Base-by-base conservation (phyloP, 108 stramenopile genomes). In the Cylindrotheca closterium region DNA sequence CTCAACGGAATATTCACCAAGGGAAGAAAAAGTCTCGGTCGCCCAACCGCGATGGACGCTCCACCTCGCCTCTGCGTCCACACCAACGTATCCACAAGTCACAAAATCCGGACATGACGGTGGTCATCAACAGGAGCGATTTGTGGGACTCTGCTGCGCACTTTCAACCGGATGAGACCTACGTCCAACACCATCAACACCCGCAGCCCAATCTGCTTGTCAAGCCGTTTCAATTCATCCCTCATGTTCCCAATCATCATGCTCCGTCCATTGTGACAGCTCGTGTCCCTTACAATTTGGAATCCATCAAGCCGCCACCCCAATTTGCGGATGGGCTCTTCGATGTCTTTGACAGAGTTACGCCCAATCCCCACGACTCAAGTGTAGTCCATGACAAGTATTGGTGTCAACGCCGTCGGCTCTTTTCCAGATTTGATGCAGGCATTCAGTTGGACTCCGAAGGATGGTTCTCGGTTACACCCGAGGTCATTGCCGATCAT, bases 401-500 rank as follows among this genome's bases (percentile, higher is more conserved):
- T 64, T 98, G 94, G 94, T 92, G 85, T 1, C 97, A 98, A 71
- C 81, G 97, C 33, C 88, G 86, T 24, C 86, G 97, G 23, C 73
- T 95, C 29, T 99, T 98, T 68, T 89, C 89, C 1, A 73, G 65
- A 34, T 99, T 93, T 67, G 97, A 97, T 77, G 50, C 75, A 21
- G 98, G 98, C 1, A 82, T 96, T 17, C 75, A 75, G 58, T 71
- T 99, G 34, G 98, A 99, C 83, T 62, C 73, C 4, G 96, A 99
- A 77, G 91, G 94, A 15, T 99, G 98, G 98, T 99, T 86, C 71
- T 96, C 96, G 1, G 96, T 97, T 3, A 99, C 98, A 1, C 96
- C 96, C 1, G 98, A 99, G 78, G 71, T 78, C 4, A 96, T 98
- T 60, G 95, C 96, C 24, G 78, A 86, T 61, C 93, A 97, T 52